phyloP scores from a whole-genome alignment of 352 stramenopile species.

The Phytophthora palmivora region DNA sequence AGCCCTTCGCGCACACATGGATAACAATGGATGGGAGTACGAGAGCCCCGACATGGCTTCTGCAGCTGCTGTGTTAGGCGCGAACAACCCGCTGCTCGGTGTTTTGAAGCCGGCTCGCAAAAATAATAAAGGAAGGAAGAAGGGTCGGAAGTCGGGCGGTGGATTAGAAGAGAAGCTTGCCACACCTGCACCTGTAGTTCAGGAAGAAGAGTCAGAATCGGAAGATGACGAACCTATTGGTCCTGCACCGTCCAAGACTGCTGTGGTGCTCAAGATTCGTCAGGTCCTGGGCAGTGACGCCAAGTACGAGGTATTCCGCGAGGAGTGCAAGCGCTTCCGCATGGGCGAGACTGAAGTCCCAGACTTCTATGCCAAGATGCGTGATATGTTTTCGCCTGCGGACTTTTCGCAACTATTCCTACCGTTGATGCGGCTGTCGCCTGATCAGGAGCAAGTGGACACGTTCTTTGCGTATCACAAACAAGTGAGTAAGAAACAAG shows the following conservation, averaged over 20 bases:
- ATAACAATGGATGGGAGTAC: slow-evolving; percentile 77
- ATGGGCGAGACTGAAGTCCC: slow-evolving; percentile 60
- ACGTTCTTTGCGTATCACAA: slow-evolving; percentile 72
- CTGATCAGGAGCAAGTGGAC: slow-evolving; percentile 69
- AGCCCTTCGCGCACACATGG: slow-evolving; percentile 80
- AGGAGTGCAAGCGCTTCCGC: slow-evolving; percentile 79
- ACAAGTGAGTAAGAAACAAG: slow-evolving; percentile 48
- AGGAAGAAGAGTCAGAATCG: slow-evolving; percentile 49
- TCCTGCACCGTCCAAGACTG: slow-evolving; percentile 66
- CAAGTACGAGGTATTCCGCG: slow-evolving; percentile 87
- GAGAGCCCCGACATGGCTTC: slow-evolving; percentile 58
- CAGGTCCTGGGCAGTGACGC: slow-evolving; percentile 78
- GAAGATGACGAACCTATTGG: slow-evolving; percentile 42
- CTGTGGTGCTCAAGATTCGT: slow-evolving; percentile 80
- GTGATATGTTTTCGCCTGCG: slow-evolving; percentile 56
- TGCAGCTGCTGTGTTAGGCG: slow-evolving; percentile 71
- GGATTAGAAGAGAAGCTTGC: slow-evolving; percentile 64
- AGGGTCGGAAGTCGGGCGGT: slow-evolving; percentile 32
- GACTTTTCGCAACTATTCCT: slow-evolving; percentile 85
- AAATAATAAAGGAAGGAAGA: slow-evolving; percentile 66
- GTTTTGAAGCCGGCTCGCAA: slow-evolving; percentile 85
- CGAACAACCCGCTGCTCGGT: slow-evolving; percentile 83
- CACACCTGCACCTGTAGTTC: slow-evolving; percentile 10
- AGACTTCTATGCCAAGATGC: slow-evolving; percentile 80
- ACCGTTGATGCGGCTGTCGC: slow-evolving; percentile 76